Conservation (phyloP, 1,284 basidiomycete genomes). For the Neolentinus lepideus region DNA sequence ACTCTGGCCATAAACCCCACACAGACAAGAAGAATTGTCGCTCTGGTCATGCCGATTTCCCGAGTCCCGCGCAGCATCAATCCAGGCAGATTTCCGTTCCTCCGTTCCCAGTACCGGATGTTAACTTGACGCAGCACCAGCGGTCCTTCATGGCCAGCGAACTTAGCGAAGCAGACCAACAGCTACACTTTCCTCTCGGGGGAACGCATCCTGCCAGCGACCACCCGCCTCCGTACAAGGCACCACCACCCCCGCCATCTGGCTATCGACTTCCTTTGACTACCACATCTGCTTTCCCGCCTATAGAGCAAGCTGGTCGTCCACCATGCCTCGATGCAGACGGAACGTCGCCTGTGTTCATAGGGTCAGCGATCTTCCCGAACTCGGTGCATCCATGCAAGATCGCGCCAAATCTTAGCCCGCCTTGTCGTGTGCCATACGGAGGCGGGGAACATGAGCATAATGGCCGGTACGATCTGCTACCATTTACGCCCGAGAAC, state of each 20-base stretch:
- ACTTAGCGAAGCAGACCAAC: not conserved
- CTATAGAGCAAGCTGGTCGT: slow-evolving; percentile 28
- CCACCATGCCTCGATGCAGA: slow-evolving; percentile 48
- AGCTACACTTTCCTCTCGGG: not conserved
- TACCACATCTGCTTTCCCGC: slow-evolving; percentile 40
- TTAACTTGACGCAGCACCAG: not conserved
- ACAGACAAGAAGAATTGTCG: not conserved
- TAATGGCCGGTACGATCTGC: slow-evolving; percentile 57
- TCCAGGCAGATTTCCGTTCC: not conserved
- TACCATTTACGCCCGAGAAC: slow-evolving; percentile 52
- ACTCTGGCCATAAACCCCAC: not conserved
- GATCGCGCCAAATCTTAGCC: slow-evolving; percentile 49
- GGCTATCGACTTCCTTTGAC: slow-evolving; percentile 55
- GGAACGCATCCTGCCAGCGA: not conserved
- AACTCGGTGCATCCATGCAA: slow-evolving; percentile 75
- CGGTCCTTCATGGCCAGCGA: not conserved
- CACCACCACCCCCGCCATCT: slow-evolving; percentile 37
- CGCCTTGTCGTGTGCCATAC: slow-evolving; percentile 51
- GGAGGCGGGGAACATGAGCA: slow-evolving; percentile 56
- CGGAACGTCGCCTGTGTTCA: slow-evolving; percentile 48
- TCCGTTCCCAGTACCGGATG: not conserved
- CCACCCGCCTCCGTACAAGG: slow-evolving; percentile 5
- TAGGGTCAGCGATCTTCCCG: slow-evolving; percentile 64
- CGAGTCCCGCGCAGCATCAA: not conserved
- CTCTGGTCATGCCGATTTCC: not conserved